A percentile compares a stretch with the other conserved stretches of the same genome.
These are phyloP conservation scores for Domatiomyces catenatus DNA, from an alignment of 2,329 filamentous ascomycete species.

Conservation along the genomic window DNA sequence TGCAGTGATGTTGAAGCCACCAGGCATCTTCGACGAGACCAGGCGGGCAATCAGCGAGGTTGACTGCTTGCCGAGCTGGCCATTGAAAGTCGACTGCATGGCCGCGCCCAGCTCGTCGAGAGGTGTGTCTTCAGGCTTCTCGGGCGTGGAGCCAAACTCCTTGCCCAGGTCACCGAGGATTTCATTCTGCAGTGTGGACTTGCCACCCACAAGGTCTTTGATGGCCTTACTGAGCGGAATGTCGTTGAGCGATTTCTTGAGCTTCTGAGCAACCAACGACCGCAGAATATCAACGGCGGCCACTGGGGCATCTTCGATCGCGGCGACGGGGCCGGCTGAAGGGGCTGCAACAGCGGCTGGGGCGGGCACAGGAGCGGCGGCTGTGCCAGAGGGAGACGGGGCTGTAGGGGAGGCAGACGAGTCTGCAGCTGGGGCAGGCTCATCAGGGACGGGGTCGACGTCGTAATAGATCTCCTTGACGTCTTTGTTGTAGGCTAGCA, in stretches of 20 bases:
- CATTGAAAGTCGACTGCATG: slow-evolving; percentile 98
- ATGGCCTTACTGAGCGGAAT: slow-evolving; percentile 92
- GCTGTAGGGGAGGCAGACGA: slow-evolving; percentile 28
- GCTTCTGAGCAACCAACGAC: slow-evolving; percentile 82
- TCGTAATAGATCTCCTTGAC: slow-evolving; percentile 99
- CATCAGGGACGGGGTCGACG: slow-evolving; percentile 85
- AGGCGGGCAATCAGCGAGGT: slow-evolving; percentile 82
- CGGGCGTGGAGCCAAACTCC: slow-evolving; percentile 93
- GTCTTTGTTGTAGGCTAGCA: slow-evolving; percentile 98
- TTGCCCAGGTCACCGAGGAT: slow-evolving; percentile 95
- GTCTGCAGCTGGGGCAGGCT: slow-evolving; percentile 44
- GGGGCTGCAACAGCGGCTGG: slow-evolving; percentile 44
- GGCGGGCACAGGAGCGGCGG: slow-evolving; percentile 39
- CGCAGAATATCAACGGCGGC: slow-evolving; percentile 80
- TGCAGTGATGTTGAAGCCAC: slow-evolving; percentile 95
- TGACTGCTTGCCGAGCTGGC: slow-evolving; percentile 92
- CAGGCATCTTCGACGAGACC: slow-evolving; percentile 98
- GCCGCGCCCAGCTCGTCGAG: slow-evolving; percentile 86
- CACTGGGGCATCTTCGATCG: slow-evolving; percentile 74
- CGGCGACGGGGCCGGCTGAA: slow-evolving; percentile 69
- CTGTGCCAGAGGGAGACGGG: slow-evolving; percentile 36
- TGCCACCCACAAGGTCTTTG: slow-evolving; percentile 95
- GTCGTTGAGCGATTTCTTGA: slow-evolving; percentile 84
- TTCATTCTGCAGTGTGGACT: slow-evolving; percentile 97
- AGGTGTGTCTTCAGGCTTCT: slow-evolving; percentile 95